A percentile compares a stretch with the other conserved stretches of the same genome.
These are phyloP conservation scores for Austroboletus eburneus DNA, from an alignment of 768 basidiomycete species.

Conservation along the genomic window DNA sequence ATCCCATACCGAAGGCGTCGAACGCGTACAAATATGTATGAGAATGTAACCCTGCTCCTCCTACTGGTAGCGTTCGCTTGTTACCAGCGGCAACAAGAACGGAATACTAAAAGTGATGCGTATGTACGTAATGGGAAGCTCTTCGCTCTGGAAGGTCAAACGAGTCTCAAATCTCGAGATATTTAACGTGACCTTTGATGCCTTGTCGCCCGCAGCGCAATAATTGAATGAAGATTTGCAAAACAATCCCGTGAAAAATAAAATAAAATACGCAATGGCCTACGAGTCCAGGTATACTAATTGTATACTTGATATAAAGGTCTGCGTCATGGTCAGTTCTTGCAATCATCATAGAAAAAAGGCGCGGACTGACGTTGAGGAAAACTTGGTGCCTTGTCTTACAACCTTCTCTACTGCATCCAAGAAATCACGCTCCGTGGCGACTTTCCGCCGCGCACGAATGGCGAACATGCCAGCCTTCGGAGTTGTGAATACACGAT, in stretches of 20 bases:
- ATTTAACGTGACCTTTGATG: background rate
- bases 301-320: conserved; percentile 94
- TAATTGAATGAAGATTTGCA: background rate
- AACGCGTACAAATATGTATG: too few species aligned
- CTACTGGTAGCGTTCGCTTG: too few species aligned
- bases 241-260: background rate
- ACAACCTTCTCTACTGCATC: conserved; percentile 99
- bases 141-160: too few species aligned
- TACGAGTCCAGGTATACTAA: conserved; percentile 39
- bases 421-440: conserved; percentile 95
- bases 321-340: conserved; percentile 35
- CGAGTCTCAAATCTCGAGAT: too few species aligned
- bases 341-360: background rate
- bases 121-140: too few species aligned
- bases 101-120: too few species aligned
- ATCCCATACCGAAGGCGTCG: too few species aligned
- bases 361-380: conserved; percentile 71
- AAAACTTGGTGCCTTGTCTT: conserved; percentile 96
- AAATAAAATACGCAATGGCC: conserved; percentile 16
- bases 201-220: background rate
- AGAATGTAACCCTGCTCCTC: too few species aligned
- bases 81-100: too few species aligned
- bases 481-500: conserved; percentile 83
- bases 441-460: conserved; percentile 91
- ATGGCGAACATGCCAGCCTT: conserved; percentile 99